phyloP scores from a whole-genome alignment of 129 eudicot species.

The Flaveria bidentis region DNA sequence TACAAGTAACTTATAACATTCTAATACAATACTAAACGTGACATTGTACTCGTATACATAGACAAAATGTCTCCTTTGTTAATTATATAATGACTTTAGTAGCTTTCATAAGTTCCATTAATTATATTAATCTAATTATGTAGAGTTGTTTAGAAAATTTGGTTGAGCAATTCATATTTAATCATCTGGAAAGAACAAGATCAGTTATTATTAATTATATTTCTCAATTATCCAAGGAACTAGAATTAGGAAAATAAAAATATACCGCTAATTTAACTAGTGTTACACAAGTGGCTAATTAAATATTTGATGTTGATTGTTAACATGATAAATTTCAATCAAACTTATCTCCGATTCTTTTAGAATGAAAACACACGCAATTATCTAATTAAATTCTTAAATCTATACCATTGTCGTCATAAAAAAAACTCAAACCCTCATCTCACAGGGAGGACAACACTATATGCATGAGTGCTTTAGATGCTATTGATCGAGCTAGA shows the following conservation, averaged over 20 bases:
- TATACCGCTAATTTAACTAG: neutral
- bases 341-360: neutral
- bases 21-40: constrained; percentile 16
- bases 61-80: constrained; percentile 58
- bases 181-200: neutral
- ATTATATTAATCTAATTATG: constrained; percentile 10
- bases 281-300: neutral
- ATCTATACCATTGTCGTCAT: too few relatives aligned
- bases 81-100: constrained; percentile 36
- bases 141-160: neutral
- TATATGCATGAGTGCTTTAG: too few relatives aligned
- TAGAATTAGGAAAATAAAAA: neutral
- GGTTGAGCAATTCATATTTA: constrained; percentile 7
- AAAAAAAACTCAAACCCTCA: too few relatives aligned
- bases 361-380: too few relatives aligned
- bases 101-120: constrained; percentile 23
- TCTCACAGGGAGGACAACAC: too few relatives aligned
- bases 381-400: too few relatives aligned
- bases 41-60: constrained; percentile 39
- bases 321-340: neutral
- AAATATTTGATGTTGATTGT: neutral
- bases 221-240: neutral
- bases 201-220: neutral
- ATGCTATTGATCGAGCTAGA: too few relatives aligned
- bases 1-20: constrained; percentile 18